Percentiles rank a stretch among this genome's conserved stretches.
phyloP scores from a whole-genome alignment of 23 red algal species.

The Gracilariopsis chorda region DNA sequence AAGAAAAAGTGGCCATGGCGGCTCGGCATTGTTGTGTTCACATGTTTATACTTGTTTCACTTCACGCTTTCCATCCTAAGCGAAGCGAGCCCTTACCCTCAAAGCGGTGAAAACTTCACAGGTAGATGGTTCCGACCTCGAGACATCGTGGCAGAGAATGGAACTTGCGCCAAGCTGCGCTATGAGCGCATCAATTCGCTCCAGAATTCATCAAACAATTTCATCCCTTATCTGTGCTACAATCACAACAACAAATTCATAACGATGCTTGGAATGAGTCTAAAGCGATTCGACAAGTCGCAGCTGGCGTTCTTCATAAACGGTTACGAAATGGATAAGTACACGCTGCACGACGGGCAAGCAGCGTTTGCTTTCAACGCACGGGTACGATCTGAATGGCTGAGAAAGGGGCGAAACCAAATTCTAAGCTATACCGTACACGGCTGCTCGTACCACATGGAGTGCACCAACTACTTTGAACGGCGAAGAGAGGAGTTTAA shows the following conservation, averaged over 20 bases:
- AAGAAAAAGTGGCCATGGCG: too few relatives aligned
- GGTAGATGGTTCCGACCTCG: neutral
- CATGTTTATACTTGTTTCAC: too few relatives aligned
- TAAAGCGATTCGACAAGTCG: neutral
- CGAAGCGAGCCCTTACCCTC: too few relatives aligned
- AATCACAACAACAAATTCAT: slow-evolving; percentile 8
- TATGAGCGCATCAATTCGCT: neutral
- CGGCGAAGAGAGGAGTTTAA: neutral
- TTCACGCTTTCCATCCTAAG: too few relatives aligned
- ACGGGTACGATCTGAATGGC: neutral
- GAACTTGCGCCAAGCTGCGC: neutral
- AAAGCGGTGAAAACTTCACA: too few relatives aligned
- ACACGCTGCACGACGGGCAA: neutral
- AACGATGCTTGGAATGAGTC: neutral
- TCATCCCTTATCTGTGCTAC: slow-evolving; percentile 24
- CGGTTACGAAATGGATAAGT: neutral
- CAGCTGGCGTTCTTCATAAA: neutral
- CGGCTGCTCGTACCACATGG: neutral
- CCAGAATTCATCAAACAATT: neutral
- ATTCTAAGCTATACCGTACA: neutral
- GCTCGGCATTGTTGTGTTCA: too few relatives aligned
- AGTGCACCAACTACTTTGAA: neutral
- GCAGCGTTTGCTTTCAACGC: neutral
- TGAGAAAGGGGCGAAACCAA: neutral
- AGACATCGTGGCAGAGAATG: neutral